Evolutionary conservation across 73 alveolate species (phyloP), one percentile per base, ranked within the genome.

Genomic region (Paraurostyla sp.): DNA sequence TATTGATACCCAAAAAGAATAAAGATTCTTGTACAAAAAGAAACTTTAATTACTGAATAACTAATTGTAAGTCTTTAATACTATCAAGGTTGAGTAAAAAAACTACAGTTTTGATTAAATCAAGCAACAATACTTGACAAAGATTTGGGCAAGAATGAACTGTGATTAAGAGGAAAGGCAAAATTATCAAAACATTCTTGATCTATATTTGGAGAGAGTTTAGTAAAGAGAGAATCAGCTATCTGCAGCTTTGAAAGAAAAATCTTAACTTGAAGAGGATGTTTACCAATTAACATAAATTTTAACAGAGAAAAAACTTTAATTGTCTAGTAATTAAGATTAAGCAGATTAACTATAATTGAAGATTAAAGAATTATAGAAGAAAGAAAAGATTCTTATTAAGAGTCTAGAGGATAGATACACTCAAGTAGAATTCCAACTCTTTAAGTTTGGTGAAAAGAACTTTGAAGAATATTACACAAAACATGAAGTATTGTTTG

Each of bases 371-470:
- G 80, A 80, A 25, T 36, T 76, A 13, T 27, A 51, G 0, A 71
- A 52, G n/a, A 62, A 73, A 60, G 95, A 89, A 35, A 81, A 89
- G 43, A 78, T 84, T 0, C 60, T 89, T 6, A 60, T 76, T 18
- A 83, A 81, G 33, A 51, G 59, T 18, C 35, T 89, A 9, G 91
- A 89, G 30, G 95, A 89, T 29, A 65, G 95, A 49, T 59, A 88
- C 45, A 80, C 85, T 25, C 51, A 41, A 20, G 48, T 81, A 0
- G 95, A 89, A 63, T 89, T 89, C 58, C 49, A 80, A 20, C 43
- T 89, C 6, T 35, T 71, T 30, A 89, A 89, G 76, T 49, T 80
- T 43, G 95, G 91, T 0, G 95, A 89, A 50, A 88, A 68, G 30
- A 89, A 80, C 40, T 89, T 89, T 49, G 85, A 81, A 11, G 73